These are phyloP conservation scores for Litchi chinensis DNA, from an alignment of 345 rosid genomes.

Conservation along the genomic window DNA sequence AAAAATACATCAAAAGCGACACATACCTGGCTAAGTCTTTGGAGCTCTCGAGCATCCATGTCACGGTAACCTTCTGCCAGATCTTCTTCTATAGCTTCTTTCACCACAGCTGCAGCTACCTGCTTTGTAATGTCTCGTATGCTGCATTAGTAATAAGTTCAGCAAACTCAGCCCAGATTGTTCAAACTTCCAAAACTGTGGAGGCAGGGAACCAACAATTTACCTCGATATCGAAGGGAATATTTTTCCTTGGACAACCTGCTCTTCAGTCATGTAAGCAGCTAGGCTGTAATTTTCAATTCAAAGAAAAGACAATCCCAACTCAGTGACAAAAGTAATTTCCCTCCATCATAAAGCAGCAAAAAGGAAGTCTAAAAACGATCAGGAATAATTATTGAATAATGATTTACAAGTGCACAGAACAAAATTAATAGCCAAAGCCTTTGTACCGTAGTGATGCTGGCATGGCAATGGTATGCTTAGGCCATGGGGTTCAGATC, in stretches of 20 bases:
- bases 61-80: conserved; percentile 84
- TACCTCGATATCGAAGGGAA: conserved; percentile 91
- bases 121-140: conserved; percentile 86
- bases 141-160: conserved; percentile 44
- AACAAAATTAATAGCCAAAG: neutral
- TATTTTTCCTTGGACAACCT: conserved; percentile 76
- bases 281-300: conserved; percentile 69
- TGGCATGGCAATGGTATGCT: neutral
- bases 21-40: conserved; percentile 54
- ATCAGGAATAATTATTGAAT: neutral
- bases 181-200: neutral
- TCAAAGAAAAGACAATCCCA: conserved; percentile 16
- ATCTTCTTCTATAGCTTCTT: conserved; percentile 84
- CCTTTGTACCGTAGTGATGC: neutral
- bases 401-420: neutral
- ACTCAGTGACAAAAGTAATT: neutral
- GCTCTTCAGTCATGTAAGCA: conserved; percentile 88
- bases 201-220: neutral
- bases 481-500: neutral
- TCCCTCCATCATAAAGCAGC: neutral
- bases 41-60: conserved; percentile 77
- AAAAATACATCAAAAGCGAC: neutral
- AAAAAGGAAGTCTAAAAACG: neutral
- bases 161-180: neutral
- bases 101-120: conserved; percentile 86